Evolutionary conservation across 164 flowering plant genomes (phyloP).

Genomic region (Piper longum): DNA sequence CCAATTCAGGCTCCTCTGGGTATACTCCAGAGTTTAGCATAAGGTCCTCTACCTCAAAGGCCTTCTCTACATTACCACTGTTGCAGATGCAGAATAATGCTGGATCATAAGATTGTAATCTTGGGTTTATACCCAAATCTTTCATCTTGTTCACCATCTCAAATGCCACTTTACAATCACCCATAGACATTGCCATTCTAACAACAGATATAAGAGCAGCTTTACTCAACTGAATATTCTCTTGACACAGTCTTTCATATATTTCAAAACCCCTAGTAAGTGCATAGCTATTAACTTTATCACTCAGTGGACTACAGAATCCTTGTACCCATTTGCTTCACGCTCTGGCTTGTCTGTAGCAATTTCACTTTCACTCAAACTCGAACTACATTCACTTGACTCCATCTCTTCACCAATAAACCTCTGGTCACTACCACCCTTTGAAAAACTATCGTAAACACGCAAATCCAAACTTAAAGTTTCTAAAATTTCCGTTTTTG

Average conservation of each 20-base stretch:
- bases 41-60: constrained; percentile 60
- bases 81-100: constrained; percentile 54
- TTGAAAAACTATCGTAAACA: not conserved
- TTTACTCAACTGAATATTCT: constrained; percentile 66
- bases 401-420: not conserved
- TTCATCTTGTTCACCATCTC: constrained; percentile 69
- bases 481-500: too few species aligned
- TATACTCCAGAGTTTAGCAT: constrained; percentile 62
- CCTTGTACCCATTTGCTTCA: constrained; percentile 9
- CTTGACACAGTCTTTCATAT: constrained; percentile 42
- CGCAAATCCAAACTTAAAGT: not conserved
- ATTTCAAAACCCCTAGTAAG: constrained; percentile 62
- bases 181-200: constrained; percentile 77
- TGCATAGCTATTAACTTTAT: constrained; percentile 41
- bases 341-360: not conserved
- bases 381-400: constrained; percentile 6
- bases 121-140: constrained; percentile 48
- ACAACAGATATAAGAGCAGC: constrained; percentile 75
- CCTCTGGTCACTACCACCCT: not conserved
- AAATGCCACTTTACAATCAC: constrained; percentile 74
- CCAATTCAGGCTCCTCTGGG: constrained; percentile 79
- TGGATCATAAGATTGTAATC: constrained; percentile 72
- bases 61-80: constrained; percentile 47
- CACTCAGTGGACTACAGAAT: constrained; percentile 23
- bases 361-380: constrained; percentile 6